Base-by-base conservation (phyloP, 257 asterid genomes). In the Nicotiana noctiflora region DNA sequence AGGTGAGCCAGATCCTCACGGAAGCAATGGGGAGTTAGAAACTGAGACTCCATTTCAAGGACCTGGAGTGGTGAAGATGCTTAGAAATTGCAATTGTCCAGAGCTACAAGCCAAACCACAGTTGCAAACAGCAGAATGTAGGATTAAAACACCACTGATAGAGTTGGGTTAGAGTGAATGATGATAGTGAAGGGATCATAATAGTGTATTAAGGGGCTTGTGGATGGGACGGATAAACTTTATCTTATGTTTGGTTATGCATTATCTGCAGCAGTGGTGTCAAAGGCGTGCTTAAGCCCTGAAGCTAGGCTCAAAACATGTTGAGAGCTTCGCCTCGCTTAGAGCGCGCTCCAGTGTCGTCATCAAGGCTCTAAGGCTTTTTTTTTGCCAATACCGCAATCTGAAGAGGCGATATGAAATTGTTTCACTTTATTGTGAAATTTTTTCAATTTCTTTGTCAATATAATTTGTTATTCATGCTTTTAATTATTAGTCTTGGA, bases 1-100 rank as follows among this genome's bases (percentile, higher is more conserved):
- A 96, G 75, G 62, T 57, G 65, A 81, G 98, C 93, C 81, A 94
- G 86, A 89, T 96, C 99, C 84, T 89, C 96, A 80, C 98, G 90
- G 90, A 84, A 81, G 84, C 84, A 89, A 86, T 89, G 94, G 12
- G 97, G 90, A 85, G 90, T 86, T 80, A 85, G 85, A 82, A 96
- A 92, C 31, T 85, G 83, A 66, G 94, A 89, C 84, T 94, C 98
- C 85, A 94, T 75, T 84, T 92, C 93, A 60, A 89, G 93, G 52
- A 96, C 98, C 98, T 95, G 87, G 83, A 88, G 23, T 27, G 46
- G 70, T 53, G 64, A 55, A 81, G 68, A 57, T 32, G 64, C 83
- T 63, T 52, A 49, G 52, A 76, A 62, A 25, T 56, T n/a, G 63
- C 77, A 53, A 17, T 59, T 56, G 21, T 29, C 27, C 51, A 27